Base-by-base conservation (phyloP, 169 alveolate genomes). In the Plasmodium gallinaceum region DNA sequence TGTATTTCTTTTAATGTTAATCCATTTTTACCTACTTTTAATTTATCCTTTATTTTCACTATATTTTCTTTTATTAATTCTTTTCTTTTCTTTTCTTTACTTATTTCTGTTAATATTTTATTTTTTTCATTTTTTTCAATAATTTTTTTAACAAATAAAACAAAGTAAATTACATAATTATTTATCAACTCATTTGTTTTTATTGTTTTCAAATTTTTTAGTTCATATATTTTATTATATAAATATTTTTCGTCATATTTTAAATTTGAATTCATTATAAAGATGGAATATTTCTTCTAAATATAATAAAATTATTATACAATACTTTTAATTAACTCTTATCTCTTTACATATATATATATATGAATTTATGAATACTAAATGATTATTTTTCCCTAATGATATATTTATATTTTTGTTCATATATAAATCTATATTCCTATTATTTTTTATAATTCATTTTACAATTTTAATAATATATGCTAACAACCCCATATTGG, bases 71-170 rank as follows among this genome's bases (percentile, higher is more conserved):
- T 48, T 22, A 83, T 83, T 37, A 52, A 52, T 66, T 80, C 69
- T 20, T 80, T 80, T 83, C 20, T 83, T 68, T 32, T 18, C 43
- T 57, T 45, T 57, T 83, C 91, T 58, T 83, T 51, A n/a, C 68
- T 26, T 48, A 52, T 18, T 32, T 83, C 66, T 18, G 43, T 51
- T 43, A 58, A 57, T 68, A 39, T 46, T 68, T 68, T 83, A 5
- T n/a, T 39, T 45, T 83, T 61, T n/a, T 83, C 91, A 68, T 71
- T 83, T 72, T 83, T 68, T 46, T 69, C 83, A 20, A 83, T 42
- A 43, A 83, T 68, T 57, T 83, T 83, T 0, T 83, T 32, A 54
- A 83, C 91, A 58, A 37, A 37, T 24, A 83, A 61, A 46, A 69
- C 48, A 24, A 83, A 83, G 48, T 8, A 71, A 32, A 83, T 68